Base-by-base conservation (phyloP, 306 rosid species). In the Citrullus amarus region DNA sequence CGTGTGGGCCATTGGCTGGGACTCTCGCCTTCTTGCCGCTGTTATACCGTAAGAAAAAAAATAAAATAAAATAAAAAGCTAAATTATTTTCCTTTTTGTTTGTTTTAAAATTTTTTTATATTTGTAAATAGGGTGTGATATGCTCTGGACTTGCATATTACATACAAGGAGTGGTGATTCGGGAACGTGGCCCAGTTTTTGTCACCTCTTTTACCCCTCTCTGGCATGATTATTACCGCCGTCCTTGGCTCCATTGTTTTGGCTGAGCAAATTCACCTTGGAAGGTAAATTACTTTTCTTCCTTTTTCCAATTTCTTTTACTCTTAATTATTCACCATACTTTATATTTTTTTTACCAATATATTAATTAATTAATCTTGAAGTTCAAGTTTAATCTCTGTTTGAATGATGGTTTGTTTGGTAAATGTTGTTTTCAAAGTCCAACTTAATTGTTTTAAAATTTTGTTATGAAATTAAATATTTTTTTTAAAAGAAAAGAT, bases 131-230 rank as follows among this genome's bases (percentile, higher is more conserved):
- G 99, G 99, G 99, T 25, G 88, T 92, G 63, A 86, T 92, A 41
- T 96, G 99, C 82, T 96, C 99, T 70, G 99, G 93, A 73, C 88
- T 96, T 80, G 99, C 99, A 36, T 96, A 90, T 78, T 96, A 91
- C 46, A 86, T 96, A 69, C 99, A 96, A 86, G 99, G 98, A 14
- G 68, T 92, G 46, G 97, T 96, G 57, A 96, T 84, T 6, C 87
- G 88, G 60, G 88, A 90, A 85, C 89, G 95, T 34, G 99, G 99
- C 57, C 99, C 99, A 4, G 99, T 96, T 8, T 96, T 96, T 74
- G 91, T 93, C 6, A 96, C 99, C 2, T 89, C 99, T 46, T 96
- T 96, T 78, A 96, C 97, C 48, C 99, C 99, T 59, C 82, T 96
- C 8, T 88, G 91, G 91, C 78, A 96, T 96, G 99, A 96, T 96